phyloP scores from a whole-genome alignment of 2,329 filamentous ascomycete species.

The Aspergillus alliaceus region DNA sequence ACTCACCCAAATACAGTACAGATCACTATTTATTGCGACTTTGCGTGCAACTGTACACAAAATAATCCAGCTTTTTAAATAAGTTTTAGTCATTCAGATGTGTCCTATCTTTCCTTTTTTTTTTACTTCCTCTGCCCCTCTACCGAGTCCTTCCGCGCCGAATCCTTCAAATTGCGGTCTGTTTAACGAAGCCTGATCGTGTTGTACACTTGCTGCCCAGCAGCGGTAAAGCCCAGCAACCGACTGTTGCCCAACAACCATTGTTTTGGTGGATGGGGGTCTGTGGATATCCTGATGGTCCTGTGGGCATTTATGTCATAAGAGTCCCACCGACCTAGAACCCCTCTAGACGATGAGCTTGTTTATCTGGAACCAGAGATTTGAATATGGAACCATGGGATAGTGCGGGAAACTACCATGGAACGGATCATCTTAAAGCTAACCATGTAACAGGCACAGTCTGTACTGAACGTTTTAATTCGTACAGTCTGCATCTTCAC shows the following conservation, averaged over 20 bases:
- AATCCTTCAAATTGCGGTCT: constrained; percentile 19
- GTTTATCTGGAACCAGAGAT: constrained; percentile 6
- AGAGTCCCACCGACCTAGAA: constrained; percentile 10
- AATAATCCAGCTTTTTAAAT: neutral
- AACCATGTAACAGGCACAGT: neutral
- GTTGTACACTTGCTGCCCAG: constrained; percentile 35
- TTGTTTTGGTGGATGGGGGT: constrained; percentile 8
- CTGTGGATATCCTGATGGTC: neutral
- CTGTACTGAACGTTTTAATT: neutral
- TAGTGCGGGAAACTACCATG: constrained; percentile 5
- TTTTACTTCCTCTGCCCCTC: neutral
- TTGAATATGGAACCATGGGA: constrained; percentile 3
- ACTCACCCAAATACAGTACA: neutral
- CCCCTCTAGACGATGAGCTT: constrained; percentile 3
- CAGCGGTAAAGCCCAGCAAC: constrained; percentile 35
- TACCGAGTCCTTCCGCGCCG: neutral
- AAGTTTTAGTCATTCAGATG: neutral
- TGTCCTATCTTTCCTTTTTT: neutral
- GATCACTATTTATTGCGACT: neutral
- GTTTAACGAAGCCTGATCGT: constrained; percentile 8
- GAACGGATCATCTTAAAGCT: neutral
- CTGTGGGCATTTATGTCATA: constrained; percentile 5
- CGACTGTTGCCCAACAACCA: constrained; percentile 28
- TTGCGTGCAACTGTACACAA: no score
- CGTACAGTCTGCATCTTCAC: neutral